Evolutionary conservation across 305 asterid species (phyloP), one percentile per base, ranked within the genome.

Genomic region (Rubia tinctorum): DNA sequence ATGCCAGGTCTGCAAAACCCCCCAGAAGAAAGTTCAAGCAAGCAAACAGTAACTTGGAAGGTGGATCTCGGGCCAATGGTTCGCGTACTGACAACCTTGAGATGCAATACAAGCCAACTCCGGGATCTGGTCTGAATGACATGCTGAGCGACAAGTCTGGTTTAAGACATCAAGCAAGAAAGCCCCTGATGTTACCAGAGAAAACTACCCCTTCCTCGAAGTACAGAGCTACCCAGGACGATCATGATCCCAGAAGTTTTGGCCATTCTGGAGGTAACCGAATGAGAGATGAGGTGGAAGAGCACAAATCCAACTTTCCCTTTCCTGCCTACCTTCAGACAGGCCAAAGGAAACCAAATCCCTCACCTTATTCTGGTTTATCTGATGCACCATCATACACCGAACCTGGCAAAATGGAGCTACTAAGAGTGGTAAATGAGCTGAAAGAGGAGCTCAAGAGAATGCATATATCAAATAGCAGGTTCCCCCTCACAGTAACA

Each of bases 381-480:
- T 68, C 86, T 40, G 86, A 84, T 69, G 81, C 42, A 73, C 76
- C 80, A 59, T 69, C 83, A 12, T 82, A 79, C 82, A 40, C 82
- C 51, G 90, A 82, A 61, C 87, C 89, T 8, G 96, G 86, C 63
- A 90, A 81, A 76, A 65, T 69, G 72, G 89, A 89, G 73, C 79
- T 94, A 75, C 74, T 91, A 81, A 90, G 91, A 81, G 88, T 86
- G 74, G 90, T 94, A 42, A 68, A 69, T 49, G 91, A 94, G 76
- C 90, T 94, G 78, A 85, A 90, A 78, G 91, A 90, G 74, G 91
- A 94, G 85, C 89, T 83, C 89, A 88, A 12, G 86, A 88, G 53
- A 81, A 89, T 73, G 75, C 77, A 83, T 75, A 64, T 70, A 30
- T 61, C 77, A 66, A 73, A 77, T 15, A 51, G 75, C 68, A 80